These are phyloP conservation scores for Kwoniella botswanensis DNA, from an alignment of 768 basidiomycete genomes.

Conservation along the genomic window DNA sequence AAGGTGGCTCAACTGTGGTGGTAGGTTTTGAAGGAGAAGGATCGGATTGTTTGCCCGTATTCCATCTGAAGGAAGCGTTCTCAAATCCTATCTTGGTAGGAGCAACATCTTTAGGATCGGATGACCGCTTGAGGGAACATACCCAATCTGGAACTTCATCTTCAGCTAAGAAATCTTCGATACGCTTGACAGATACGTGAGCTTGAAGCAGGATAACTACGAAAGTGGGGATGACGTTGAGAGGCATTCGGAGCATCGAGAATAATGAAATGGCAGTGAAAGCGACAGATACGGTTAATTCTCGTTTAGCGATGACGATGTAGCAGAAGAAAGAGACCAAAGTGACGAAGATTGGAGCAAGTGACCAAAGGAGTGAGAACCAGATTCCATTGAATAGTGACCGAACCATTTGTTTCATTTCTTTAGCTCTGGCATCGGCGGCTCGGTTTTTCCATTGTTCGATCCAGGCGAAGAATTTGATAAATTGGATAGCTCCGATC, in stretches of 20 bases:
- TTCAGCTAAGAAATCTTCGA: constrained; percentile 71
- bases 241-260: constrained; percentile 73
- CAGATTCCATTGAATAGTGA: constrained; percentile 66
- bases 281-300: constrained; percentile 77
- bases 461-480: constrained; percentile 75
- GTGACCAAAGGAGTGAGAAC: constrained; percentile 74
- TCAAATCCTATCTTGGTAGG: constrained; percentile 63
- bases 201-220: constrained; percentile 73
- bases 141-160: constrained; percentile 75
- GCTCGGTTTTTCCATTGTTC: constrained; percentile 71
- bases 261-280: constrained; percentile 89
- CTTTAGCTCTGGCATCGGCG: constrained; percentile 65
- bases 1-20: constrained; percentile 5
- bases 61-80: constrained; percentile 69
- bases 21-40: constrained; percentile 33
- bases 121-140: constrained; percentile 66
- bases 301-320: constrained; percentile 71
- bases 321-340: constrained; percentile 79
- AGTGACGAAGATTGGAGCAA: constrained; percentile 78
- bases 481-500: constrained; percentile 61
- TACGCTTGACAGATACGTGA: constrained; percentile 70
- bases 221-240: constrained; percentile 73
- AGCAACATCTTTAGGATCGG: constrained; percentile 51
- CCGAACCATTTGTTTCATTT: constrained; percentile 72
- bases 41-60: constrained; percentile 62